Evolutionary conservation across 805 yeast genomes (phyloP).

Genomic region (Phaffomyces opuntiae): DNA sequence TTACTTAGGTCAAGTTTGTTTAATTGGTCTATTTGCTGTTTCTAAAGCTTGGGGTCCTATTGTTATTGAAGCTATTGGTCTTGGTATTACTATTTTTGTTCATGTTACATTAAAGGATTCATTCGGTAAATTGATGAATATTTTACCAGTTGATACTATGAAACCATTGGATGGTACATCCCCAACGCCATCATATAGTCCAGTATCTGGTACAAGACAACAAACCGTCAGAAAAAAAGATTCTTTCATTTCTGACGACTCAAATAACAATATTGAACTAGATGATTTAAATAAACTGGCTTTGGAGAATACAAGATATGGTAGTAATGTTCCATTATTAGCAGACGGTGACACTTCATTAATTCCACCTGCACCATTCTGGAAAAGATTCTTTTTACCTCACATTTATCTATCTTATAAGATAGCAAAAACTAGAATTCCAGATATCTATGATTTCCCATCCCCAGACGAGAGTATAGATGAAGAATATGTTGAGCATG

Average conservation of each 20-base stretch:
- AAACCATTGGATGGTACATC: slow-evolving; percentile 66
- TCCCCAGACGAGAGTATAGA: slow-evolving; percentile 33
- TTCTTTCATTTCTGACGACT: background rate
- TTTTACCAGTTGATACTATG: slow-evolving; percentile 69
- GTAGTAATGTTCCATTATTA: slow-evolving; percentile 45
- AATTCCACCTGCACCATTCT: slow-evolving; percentile 31
- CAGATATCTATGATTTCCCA: slow-evolving; percentile 50
- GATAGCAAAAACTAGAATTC: slow-evolving; percentile 43
- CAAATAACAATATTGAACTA: slow-evolving; percentile 19
- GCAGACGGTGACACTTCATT: slow-evolving; percentile 50
- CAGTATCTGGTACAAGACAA: slow-evolving; percentile 26
- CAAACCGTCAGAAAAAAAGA: background rate
- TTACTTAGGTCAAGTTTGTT: slow-evolving; percentile 79
- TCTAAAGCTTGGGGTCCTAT: slow-evolving; percentile 96
- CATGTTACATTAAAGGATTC: slow-evolving; percentile 62
- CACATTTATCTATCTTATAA: slow-evolving; percentile 43
- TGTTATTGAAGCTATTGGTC: slow-evolving; percentile 60
- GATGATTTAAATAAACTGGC: slow-evolving; percentile 19
- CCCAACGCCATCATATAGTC: slow-evolving; percentile 49
- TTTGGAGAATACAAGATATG: slow-evolving; percentile 15
- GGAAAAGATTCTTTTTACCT: slow-evolving; percentile 49
- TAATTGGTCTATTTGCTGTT: slow-evolving; percentile 80
- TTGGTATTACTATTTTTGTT: slow-evolving; percentile 58
- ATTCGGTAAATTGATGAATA: slow-evolving; percentile 51
- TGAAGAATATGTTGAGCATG: slow-evolving; percentile 41